Base-by-base conservation (phyloP, 2,329 filamentous ascomycete genomes). In the Harringtonia lauricola region DNA sequence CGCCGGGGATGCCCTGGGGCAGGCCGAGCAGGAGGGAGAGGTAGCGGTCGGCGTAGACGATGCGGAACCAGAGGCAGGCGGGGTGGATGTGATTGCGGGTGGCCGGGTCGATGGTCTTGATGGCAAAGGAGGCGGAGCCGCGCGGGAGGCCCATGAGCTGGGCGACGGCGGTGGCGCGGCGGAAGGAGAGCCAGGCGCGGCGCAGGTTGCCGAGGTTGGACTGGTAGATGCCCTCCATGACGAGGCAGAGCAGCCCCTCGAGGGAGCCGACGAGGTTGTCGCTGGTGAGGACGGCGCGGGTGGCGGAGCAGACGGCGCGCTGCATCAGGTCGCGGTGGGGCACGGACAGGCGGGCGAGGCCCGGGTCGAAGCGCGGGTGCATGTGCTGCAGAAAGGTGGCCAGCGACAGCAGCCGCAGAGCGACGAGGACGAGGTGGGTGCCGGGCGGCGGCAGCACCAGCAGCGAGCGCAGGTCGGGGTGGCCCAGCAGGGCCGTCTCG, bases 181-280 rank as follows among this genome's bases (percentile, higher is more conserved):
- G 64, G 18, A 59, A 59, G 1, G 59, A 54, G 4, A 73, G 48
- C 67, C 68, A 74, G 0, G 69, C 62, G 1, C 61, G 58, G 0
- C 67, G 63, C 3, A 72, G 56, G 31, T 68, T 64, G 1, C 73
- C 73, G 0, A 56, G 54, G 30, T 72, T 72, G 21, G 65, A 64
- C 15, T 68, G 57, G 49, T 65, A 69, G 17, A 69, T 57, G 10
- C 60, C 61, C 45, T 71, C 64, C 0, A 74, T 56, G 47, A 73
- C 60, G 8, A 76, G 49, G 39, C 67, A 71, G 45, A 73, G 67
- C 8, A 75, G 51, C 0, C 70, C 69, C 44, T 74, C 70, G 3
- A 73, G 43, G 0, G 64, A 68, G n/a, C 55, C 57, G 1, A 67
- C 51, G 0, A 76, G 53, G 2, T 66, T 63, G 41, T 74, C 66